phyloP scores from a whole-genome alignment of 2,329 filamentous ascomycete genomes.

The Helicocarpus griseus region DNA sequence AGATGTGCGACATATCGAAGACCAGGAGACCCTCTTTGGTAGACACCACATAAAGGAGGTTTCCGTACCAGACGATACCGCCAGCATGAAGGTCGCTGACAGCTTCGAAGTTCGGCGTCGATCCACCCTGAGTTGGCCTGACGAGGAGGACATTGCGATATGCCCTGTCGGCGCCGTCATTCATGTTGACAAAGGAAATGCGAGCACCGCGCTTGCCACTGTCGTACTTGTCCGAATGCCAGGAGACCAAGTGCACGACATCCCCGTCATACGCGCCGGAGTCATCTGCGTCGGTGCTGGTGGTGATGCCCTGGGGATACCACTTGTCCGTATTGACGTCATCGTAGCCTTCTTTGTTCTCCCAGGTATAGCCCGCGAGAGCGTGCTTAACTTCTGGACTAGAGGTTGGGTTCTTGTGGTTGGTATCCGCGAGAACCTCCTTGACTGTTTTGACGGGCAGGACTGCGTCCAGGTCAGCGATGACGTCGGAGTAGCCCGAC shows the following conservation, averaged over 20 bases:
- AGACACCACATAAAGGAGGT: constrained; percentile 2
- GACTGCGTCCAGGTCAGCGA: constrained; percentile 1
- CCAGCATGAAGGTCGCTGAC: constrained; percentile 26
- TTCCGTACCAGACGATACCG: constrained; percentile 13
- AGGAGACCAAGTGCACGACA: constrained; percentile 26
- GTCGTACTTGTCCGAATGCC: constrained; percentile 13
- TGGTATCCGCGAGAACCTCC: constrained; percentile 1
- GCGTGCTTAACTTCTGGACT: not conserved
- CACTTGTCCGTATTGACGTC: constrained; percentile 26
- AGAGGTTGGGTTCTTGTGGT: constrained; percentile 3
- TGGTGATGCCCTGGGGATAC: constrained; percentile 28
- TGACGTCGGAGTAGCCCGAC: not conserved
- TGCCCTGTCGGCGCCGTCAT: not conserved
- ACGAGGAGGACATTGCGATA: constrained; percentile 29
- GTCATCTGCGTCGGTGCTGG: constrained; percentile 24
- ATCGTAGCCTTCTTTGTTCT: constrained; percentile 15
- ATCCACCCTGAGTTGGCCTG: constrained; percentile 19
- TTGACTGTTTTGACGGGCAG: constrained; percentile 2
- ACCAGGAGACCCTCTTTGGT: constrained; percentile 1
- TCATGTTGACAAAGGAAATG: constrained; percentile 6
- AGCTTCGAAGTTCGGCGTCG: constrained; percentile 21
- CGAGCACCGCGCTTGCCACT: constrained; percentile 1
- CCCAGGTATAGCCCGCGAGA: constrained; percentile 2
- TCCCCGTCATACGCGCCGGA: constrained; percentile 25
- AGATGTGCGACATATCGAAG: constrained; percentile 17